phyloP scores from a whole-genome alignment of 345 rosid genomes.

The Gossypium turneri region DNA sequence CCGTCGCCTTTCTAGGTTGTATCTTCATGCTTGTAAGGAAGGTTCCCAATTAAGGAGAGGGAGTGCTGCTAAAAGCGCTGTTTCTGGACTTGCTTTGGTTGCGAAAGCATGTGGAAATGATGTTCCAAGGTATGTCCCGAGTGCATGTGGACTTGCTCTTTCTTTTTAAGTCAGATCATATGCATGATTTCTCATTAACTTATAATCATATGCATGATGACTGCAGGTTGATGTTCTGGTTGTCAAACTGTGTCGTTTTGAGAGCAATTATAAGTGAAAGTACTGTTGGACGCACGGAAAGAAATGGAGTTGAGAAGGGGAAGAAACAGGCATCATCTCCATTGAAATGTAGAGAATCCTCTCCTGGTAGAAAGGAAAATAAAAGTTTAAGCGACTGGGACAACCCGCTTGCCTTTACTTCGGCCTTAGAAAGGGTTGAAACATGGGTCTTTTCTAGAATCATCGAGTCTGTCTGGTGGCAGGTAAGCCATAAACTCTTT shows the following conservation, averaged over 20 bases:
- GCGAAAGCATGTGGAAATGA: conserved; percentile 97
- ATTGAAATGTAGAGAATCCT: conserved; percentile 58
- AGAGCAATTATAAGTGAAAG: conserved; percentile 63
- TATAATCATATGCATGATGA: conserved; percentile 7
- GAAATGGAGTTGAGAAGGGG: conserved; percentile 35
- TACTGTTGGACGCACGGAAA: conserved; percentile 32
- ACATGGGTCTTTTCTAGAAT: conserved; percentile 87
- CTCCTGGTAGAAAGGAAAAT: conserved; percentile 40
- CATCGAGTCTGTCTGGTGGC: conserved; percentile 97
- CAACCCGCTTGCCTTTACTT: conserved; percentile 47
- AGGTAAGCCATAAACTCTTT: conserved; percentile 41
- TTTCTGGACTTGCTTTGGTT: conserved; percentile 72
- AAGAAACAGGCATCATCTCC: conserved; percentile 35
- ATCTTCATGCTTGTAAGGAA: conserved; percentile 66
- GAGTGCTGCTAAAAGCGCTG: conserved; percentile 72
- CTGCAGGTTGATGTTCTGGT: conserved; percentile 89
- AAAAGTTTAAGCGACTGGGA: conserved; percentile 50
- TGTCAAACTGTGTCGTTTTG: conserved; percentile 76
- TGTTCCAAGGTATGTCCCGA: conserved; percentile 65
- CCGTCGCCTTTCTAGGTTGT: conserved; percentile 82
- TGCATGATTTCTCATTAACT: conserved; percentile 2
- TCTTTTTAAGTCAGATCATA: neutral
- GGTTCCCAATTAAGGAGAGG: conserved; percentile 51
- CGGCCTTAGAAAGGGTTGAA: conserved; percentile 81
- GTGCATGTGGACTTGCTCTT: neutral